These are phyloP conservation scores for Clonostachys chloroleuca DNA, from an alignment of 2,329 filamentous ascomycete genomes.

Conservation along the genomic window DNA sequence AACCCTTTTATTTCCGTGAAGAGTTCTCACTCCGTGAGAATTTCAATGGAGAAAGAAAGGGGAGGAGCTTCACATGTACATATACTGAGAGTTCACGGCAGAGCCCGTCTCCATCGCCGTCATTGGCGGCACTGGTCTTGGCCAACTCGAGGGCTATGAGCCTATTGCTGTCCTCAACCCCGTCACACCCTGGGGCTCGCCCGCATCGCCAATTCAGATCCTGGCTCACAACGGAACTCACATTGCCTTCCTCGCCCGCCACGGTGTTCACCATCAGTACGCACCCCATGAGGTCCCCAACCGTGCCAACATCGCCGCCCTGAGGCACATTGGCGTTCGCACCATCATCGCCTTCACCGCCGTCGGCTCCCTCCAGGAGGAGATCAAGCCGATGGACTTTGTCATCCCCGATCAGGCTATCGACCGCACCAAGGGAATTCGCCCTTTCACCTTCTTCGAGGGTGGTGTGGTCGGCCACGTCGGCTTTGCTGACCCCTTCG, in stretches of 20 bases:
- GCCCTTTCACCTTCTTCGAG: constrained; percentile 95
- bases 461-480: constrained; percentile 89
- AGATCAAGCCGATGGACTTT: constrained; percentile 94
- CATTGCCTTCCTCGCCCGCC: constrained; percentile 90
- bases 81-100: constrained; percentile 16
- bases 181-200: constrained; percentile 82
- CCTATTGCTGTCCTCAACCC: constrained; percentile 76
- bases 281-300: constrained; percentile 93
- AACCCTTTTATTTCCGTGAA: neutral
- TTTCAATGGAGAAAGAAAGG: neutral
- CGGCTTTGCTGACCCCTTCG: constrained; percentile 94
- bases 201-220: constrained; percentile 74
- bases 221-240: constrained; percentile 79
- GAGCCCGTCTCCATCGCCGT: constrained; percentile 79
- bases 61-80: neutral
- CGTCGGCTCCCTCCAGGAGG: constrained; percentile 86
- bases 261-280: constrained; percentile 83
- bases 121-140: constrained; percentile 89
- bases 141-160: constrained; percentile 80
- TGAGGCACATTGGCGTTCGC: constrained; percentile 84
- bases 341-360: constrained; percentile 93
- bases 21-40: neutral
- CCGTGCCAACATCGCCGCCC: constrained; percentile 96
- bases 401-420: constrained; percentile 95
- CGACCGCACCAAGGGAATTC: constrained; percentile 91